Evolutionary conservation across 331 rosid genomes (phyloP).

Genomic region (Quercus lobata): DNA sequence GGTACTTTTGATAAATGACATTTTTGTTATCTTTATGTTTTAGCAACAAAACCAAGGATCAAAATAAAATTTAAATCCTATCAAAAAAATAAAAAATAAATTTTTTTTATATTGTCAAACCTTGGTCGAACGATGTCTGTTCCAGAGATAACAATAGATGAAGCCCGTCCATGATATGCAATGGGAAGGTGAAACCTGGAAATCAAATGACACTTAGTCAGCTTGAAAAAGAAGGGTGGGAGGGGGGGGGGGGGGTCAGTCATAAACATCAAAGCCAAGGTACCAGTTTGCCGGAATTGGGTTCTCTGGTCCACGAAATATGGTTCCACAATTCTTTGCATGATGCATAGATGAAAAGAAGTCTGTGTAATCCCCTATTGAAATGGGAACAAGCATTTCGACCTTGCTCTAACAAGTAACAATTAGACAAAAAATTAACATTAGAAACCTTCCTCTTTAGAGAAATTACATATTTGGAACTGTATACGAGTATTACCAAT

Average conservation of each 20-base stretch:
- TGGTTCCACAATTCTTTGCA: constrained; percentile 81
- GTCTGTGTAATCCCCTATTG: constrained; percentile 83
- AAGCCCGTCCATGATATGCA: constrained; percentile 95
- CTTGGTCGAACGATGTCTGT: constrained; percentile 82
- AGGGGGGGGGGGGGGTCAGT: not conserved
- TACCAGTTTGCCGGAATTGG: constrained; percentile 73
- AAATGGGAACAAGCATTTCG: constrained; percentile 79
- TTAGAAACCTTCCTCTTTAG: not conserved
- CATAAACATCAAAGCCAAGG: constrained; percentile 3
- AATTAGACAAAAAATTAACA: constrained; percentile 4
- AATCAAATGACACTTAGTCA: constrained; percentile 12
- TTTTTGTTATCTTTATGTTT: not conserved
- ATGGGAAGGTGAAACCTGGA: constrained; percentile 85
- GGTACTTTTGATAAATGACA: not conserved
- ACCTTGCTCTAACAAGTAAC: constrained; percentile 50
- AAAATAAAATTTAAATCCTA: not conserved
- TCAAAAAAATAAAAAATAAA: no score
- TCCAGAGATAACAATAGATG: constrained; percentile 87
- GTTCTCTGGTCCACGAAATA: constrained; percentile 74
- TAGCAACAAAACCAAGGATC: not conserved
- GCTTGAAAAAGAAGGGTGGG: not conserved
- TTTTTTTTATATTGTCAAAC: constrained; percentile 24
- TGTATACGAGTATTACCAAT: constrained; percentile 41
- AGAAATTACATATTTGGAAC: constrained; percentile 5
- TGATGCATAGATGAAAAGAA: constrained; percentile 79